Base-by-base conservation (phyloP, 1,284 basidiomycete species). In the Apiotrichum porosum region DNA sequence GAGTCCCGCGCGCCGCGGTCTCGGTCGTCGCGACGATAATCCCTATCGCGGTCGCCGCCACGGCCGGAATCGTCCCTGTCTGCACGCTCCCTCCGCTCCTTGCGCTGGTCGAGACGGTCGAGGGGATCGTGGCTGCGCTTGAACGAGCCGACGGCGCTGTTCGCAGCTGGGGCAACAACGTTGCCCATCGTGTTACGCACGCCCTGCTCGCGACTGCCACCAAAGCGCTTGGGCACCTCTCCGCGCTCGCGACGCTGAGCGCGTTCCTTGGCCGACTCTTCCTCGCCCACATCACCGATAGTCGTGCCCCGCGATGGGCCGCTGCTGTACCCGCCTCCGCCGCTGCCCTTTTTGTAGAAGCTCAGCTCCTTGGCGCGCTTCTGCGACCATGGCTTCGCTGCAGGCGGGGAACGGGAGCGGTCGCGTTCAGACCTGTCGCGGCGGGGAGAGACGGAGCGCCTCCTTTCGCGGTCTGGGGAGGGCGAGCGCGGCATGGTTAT, bases 341-440 rank as follows among this genome's bases (percentile, higher is more conserved):
- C 56, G 39, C 6, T 51, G 24, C 5, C 61, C 44, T 69, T 69
- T 50, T 75, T 75, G 66, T 75, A 75, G 50, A 75, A 71, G n/a
- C 67, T 69, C 38, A 75, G 61, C 46, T 74, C 68, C 51, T 68
- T 68, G 3, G 69, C 61, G 33, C 58, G 47, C 5, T 54, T 51
- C 28, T 58, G 47, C 3, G 48, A 34, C 36, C 54, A 58, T 47
- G 52, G 33, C 48, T 48, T 37, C 35, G 48, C 21, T 37, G n/a
- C 41, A 22, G n/a, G 34, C 37, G 51, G 34, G 41, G 42, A 19
- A 26, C 42, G 30, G 32, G 38, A 21, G 12, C 47, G 30, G 24
- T 47, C 39, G 9, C 47, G 37, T 32, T 48, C 52, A 19, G 42
- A 37, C 10, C 39, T 35, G 41, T 44, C 44, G 14, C 52, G 34